These are phyloP conservation scores for Escallonia rubra DNA, from an alignment of 129 eudicot genomes.

Conservation along the genomic window DNA sequence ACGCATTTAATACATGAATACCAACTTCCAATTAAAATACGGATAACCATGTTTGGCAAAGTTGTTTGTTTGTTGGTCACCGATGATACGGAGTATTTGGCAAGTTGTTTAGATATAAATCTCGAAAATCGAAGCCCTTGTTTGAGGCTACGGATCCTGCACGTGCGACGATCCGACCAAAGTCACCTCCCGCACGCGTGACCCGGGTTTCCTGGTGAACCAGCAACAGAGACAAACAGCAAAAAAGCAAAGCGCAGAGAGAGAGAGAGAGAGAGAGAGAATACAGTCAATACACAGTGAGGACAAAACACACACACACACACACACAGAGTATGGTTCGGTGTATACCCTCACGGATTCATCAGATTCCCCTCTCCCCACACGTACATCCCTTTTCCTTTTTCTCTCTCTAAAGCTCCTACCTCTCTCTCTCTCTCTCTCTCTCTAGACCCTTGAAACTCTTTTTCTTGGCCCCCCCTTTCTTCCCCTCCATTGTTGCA, in stretches of 20 bases:
- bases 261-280: neutral
- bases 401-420: constrained; percentile 9
- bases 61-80: too few species aligned
- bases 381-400: too few species aligned
- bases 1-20: too few species aligned
- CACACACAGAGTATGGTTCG: neutral
- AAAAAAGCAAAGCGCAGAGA: too few species aligned
- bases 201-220: constrained; percentile 16
- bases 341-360: constrained; percentile 11
- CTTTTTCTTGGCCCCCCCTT: neutral
- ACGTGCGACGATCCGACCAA: constrained; percentile 14
- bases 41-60: too few species aligned
- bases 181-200: constrained; percentile 7
- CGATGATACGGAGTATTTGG: too few species aligned
- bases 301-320: neutral
- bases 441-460: constrained; percentile 14
- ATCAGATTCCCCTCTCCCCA: neutral
- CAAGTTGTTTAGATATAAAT: too few species aligned
- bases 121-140: neutral
- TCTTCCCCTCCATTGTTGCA: too few species aligned
- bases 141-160: neutral
- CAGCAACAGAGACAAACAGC: neutral
- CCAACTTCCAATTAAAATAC: too few species aligned
- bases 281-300: too few species aligned
- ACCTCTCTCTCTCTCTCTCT: constrained; percentile 8